These are phyloP conservation scores for Lentinus tigrinus DNA, from an alignment of 768 basidiomycete species.

Conservation along the genomic window DNA sequence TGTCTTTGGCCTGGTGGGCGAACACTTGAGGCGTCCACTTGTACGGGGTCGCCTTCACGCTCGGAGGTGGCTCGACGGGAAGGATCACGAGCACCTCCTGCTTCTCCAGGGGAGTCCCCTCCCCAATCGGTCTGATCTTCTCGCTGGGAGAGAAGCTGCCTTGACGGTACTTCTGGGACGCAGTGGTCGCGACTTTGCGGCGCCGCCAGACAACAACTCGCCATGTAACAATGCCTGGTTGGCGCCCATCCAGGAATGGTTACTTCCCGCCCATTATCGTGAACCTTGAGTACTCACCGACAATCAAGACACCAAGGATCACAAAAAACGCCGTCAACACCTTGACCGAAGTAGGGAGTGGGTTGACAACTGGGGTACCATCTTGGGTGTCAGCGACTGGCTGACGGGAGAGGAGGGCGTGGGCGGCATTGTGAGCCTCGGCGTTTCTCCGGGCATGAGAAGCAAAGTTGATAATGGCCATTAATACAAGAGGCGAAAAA, in stretches of 20 bases:
- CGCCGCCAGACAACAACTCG: conserved; percentile 20
- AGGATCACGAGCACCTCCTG: conserved; percentile 16
- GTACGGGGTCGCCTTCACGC: conserved; percentile 4
- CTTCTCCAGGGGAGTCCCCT: conserved; percentile 14
- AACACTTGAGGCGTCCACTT: conserved; percentile 7
- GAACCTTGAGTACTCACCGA: conserved; percentile 8
- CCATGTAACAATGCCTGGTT: conserved; percentile 18
- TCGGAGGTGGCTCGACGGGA: conserved; percentile 17
- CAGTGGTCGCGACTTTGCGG: conserved; percentile 11
- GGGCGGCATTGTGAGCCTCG: conserved; percentile 2
- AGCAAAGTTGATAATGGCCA: conserved; percentile 13
- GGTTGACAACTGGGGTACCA: conserved; percentile 4
- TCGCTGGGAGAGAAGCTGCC: conserved; percentile 15
- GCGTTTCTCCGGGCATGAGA: neutral
- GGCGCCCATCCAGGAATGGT: neutral
- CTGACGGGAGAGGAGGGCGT: neutral
- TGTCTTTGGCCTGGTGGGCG: neutral
- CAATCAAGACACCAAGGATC: conserved; percentile 17
- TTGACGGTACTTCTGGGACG: conserved; percentile 16
- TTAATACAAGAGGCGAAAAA: conserved; percentile 12
- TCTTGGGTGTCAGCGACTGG: conserved; percentile 1
- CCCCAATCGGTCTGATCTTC: conserved; percentile 17
- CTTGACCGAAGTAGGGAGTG: conserved; percentile 12
- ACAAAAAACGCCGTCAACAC: conserved; percentile 18
- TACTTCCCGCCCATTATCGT: neutral